These are phyloP conservation scores for Melaleuca quinquenervia DNA, from an alignment of 345 rosid genomes.

Conservation along the genomic window DNA sequence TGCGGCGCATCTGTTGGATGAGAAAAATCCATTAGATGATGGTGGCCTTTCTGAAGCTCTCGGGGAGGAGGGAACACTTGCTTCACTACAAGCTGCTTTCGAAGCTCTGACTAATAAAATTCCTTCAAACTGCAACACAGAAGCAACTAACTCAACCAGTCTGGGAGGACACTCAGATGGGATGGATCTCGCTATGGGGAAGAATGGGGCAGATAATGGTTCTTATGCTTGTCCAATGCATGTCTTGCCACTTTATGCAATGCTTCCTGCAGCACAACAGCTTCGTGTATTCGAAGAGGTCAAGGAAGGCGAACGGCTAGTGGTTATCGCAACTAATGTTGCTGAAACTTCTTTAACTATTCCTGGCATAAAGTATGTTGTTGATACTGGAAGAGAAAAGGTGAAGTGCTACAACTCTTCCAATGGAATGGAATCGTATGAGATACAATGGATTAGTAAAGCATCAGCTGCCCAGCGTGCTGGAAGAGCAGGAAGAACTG, in stretches of 20 bases:
- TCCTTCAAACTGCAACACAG: constrained; percentile 1
- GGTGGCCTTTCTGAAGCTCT: constrained; percentile 11
- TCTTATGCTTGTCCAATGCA: constrained; percentile 18
- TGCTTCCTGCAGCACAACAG: constrained; percentile 84
- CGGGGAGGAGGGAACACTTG: constrained; percentile 30
- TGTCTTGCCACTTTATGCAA: constrained; percentile 86
- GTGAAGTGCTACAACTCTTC: constrained; percentile 61
- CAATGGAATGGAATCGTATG: constrained; percentile 71
- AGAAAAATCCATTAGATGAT: constrained; percentile 11
- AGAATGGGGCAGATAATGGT: constrained; percentile 15
- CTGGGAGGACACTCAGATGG: constrained; percentile 14
- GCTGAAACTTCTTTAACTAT: constrained; percentile 94
- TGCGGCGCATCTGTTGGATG: constrained; percentile 9
- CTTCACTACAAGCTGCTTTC: constrained; percentile 68
- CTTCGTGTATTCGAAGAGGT: constrained; percentile 67
- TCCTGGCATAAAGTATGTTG: constrained; percentile 90
- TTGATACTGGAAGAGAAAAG: constrained; percentile 90
- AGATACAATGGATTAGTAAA: constrained; percentile 81
- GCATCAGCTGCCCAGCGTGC: constrained; percentile 94
- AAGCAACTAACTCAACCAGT: neutral
- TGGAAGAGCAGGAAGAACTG: constrained; percentile 97
- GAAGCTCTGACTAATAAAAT: constrained; percentile 46
- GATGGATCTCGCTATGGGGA: constrained; percentile 1
- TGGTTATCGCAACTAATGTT: constrained; percentile 91
- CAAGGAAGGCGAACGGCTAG: constrained; percentile 74